Evolutionary conservation across 2,329 filamentous ascomycete genomes (phyloP), one percentile per base, ranked within the genome.

Genomic region (Bimuria novae-zelandiae): DNA sequence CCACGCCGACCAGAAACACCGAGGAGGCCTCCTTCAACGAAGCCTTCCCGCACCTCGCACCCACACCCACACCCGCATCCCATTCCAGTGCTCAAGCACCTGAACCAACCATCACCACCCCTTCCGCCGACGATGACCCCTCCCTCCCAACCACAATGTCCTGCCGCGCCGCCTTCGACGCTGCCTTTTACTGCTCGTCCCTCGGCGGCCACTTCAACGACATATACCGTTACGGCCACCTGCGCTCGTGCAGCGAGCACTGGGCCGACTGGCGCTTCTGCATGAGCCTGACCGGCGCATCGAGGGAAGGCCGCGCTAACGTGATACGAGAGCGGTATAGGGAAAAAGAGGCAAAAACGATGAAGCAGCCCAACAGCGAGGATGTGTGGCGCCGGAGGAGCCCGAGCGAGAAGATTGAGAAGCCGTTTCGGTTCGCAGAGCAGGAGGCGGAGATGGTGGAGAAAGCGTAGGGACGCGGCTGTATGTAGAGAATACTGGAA

Each of bases 261-360:
- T 97, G 93, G 92, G 84, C 88, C 56, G 90, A 96, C 74, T 97
- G 96, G 76, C 96, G 92, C 89, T 93, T 97, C 77, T 99, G 94
- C 80, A 97, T 97, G 92, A 87, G 90, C 59, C 87, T 86, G 32
- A 86, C 88, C 65, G 64, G 65, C 19, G 81, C 82, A 1, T 85
- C 84, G 21, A 76, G 80, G 37, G 77, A 85, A 61, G 58, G 59
- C 29, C 84, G 85, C 64, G 85, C 83, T 54, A 82, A 76, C 58
- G 69, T 76, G 63, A 82, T 95, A 50, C 79, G 80, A 55, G 84
- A 85, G 42, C 84, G 87, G 74, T 90, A 92, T 75, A 80, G 84
- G 57, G 80, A 83, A 59, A 88, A 87, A 73, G 83, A 82, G 33
- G 76, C 78, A 59, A 88, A 86, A 71, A 88, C 91, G 73, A 82